A percentile compares a stretch with the other conserved stretches of the same genome.
These are phyloP conservation scores for Diutina sp. DNA, from an alignment of 1,139 yeast genomes.

Conservation along the genomic window DNA sequence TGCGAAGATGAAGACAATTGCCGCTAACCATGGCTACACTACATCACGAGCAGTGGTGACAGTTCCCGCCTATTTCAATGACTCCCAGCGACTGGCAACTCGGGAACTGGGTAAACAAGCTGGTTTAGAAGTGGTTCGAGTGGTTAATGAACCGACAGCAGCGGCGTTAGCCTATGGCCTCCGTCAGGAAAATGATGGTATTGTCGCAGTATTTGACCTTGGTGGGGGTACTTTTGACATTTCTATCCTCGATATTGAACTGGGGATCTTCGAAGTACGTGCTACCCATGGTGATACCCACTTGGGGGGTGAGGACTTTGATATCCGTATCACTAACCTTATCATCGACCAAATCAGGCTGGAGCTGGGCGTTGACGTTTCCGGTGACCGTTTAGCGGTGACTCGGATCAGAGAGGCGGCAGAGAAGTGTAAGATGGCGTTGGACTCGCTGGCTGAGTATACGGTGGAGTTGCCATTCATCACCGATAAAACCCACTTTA, in stretches of 20 bases:
- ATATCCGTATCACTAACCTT: slow-evolving; percentile 42
- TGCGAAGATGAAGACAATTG: slow-evolving; percentile 42
- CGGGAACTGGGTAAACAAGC: slow-evolving; percentile 57
- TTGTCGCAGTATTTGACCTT: slow-evolving; percentile 66
- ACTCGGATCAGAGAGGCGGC: slow-evolving; percentile 66
- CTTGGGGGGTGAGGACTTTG: slow-evolving; percentile 77
- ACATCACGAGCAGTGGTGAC: slow-evolving; percentile 60
- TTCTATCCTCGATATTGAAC: slow-evolving; percentile 66
- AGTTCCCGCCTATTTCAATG: slow-evolving; percentile 73
- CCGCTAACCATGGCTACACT: slow-evolving; percentile 31
- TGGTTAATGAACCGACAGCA: slow-evolving; percentile 72
- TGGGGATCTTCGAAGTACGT: slow-evolving; percentile 70
- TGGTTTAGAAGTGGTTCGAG: slow-evolving; percentile 56
- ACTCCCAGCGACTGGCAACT: slow-evolving; percentile 69
- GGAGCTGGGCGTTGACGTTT: slow-evolving; percentile 32
- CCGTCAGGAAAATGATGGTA: slow-evolving; percentile 41
- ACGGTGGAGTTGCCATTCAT: slow-evolving; percentile 56
- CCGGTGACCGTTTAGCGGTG: slow-evolving; percentile 33
- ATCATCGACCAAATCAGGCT: slow-evolving; percentile 36
- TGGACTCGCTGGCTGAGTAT: slow-evolving; percentile 47
- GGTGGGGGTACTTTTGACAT: slow-evolving; percentile 85
- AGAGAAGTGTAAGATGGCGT: slow-evolving; percentile 56
- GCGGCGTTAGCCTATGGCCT: slow-evolving; percentile 75
- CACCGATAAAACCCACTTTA: slow-evolving; percentile 35
- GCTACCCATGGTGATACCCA: slow-evolving; percentile 82